Conservation (phyloP, 129 eudicot genomes). For the Helianthus annuus region DNA sequence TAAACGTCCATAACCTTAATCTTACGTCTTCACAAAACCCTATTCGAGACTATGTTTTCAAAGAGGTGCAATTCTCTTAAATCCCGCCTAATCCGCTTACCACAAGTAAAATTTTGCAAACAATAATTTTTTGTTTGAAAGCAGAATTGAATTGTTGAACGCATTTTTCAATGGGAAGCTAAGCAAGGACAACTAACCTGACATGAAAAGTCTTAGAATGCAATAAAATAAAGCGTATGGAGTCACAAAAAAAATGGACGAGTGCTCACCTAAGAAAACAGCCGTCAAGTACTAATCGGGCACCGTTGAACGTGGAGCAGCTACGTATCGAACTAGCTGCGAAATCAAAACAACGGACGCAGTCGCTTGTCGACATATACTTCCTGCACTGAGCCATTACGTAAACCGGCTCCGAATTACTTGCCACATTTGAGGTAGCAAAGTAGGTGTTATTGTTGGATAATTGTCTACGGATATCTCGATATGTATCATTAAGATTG, state of each 20-base stretch:
- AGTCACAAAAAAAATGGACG: not conserved
- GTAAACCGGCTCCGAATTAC: constrained; percentile 58
- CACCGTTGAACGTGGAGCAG: constrained; percentile 71
- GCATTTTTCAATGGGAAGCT: not conserved
- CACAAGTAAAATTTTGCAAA: not conserved
- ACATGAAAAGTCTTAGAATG: not conserved
- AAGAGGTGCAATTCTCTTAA: too few relatives aligned
- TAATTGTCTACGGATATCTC: constrained; percentile 45
- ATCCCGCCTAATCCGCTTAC: too few relatives aligned
- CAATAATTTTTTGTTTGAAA: not conserved
- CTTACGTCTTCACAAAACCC: too few relatives aligned
- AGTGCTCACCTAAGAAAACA: constrained; percentile 61
- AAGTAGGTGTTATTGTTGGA: constrained; percentile 40
- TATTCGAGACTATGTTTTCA: too few relatives aligned
- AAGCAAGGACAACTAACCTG: not conserved
- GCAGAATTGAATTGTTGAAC: not conserved
- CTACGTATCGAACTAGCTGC: constrained; percentile 44
- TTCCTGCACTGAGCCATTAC: constrained; percentile 68
- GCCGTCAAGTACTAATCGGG: constrained; percentile 65
- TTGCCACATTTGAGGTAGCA: constrained; percentile 52
- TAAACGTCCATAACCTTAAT: too few relatives aligned
- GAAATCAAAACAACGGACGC: constrained; percentile 58
- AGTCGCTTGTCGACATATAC: constrained; percentile 48
- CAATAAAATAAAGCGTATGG: not conserved
- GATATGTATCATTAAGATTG: constrained; percentile 54